Evolutionary conservation across 2,329 filamentous ascomycete species (phyloP).

Genomic region (Trichoderma koningii): DNA sequence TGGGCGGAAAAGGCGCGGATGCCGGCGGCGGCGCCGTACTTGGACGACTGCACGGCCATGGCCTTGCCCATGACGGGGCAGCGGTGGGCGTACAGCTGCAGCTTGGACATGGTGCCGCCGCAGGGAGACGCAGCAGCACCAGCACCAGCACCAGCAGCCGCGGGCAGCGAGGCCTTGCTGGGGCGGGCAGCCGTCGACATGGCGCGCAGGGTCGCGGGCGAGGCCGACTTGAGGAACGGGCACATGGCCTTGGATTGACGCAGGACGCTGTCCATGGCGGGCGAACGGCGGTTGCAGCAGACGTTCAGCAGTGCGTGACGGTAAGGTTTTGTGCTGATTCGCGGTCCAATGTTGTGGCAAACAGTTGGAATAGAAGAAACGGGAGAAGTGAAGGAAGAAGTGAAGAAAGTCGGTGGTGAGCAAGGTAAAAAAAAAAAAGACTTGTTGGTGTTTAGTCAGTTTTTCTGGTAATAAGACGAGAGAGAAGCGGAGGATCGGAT

Average conservation of each 20-base stretch:
- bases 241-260: conserved; percentile 96
- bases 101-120: conserved; percentile 93
- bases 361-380: neutral
- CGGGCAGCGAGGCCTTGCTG: conserved; percentile 70
- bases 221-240: conserved; percentile 94
- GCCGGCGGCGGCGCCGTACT: conserved; percentile 52
- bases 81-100: conserved; percentile 89
- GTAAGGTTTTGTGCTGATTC: neutral
- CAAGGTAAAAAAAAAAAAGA: conserved; percentile 1
- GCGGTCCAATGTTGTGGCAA: conserved; percentile 18
- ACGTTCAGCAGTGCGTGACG: neutral
- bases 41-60: conserved; percentile 78
- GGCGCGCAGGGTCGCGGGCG: conserved; percentile 85
- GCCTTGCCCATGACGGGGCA: conserved; percentile 99
- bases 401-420: too few relatives aligned
- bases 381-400: neutral
- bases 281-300: conserved; percentile 2
- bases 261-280: conserved; percentile 85
- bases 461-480: conserved; percentile 7
- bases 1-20: conserved; percentile 55
- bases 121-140: conserved; percentile 67
- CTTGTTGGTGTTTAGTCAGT: neutral
- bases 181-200: conserved; percentile 74
- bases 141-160: conserved; percentile 62
- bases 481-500: conserved; percentile 6